Evolutionary conservation across 2,329 filamentous ascomycete genomes (phyloP).

Genomic region (Aspergillus sp.): DNA sequence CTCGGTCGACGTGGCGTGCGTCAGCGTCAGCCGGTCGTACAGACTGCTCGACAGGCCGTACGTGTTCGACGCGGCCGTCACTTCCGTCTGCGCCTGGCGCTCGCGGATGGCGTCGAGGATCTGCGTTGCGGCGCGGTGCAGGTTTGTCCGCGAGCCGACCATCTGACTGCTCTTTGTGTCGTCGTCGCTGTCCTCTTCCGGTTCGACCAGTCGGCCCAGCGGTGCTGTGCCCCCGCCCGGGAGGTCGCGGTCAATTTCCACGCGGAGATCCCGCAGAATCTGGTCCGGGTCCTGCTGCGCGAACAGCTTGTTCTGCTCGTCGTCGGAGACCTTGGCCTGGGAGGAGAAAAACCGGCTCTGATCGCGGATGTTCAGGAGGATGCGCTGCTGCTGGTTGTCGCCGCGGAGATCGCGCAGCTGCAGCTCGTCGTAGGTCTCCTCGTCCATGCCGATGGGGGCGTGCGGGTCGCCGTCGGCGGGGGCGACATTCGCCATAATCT

Average conservation of each 20-base stretch:
- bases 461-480: constrained; percentile 71
- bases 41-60: constrained; percentile 50
- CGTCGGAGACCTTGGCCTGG: constrained; percentile 38
- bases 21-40: constrained; percentile 65
- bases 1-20: constrained; percentile 89
- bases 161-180: constrained; percentile 50
- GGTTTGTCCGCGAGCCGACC: constrained; percentile 63
- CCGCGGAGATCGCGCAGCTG: constrained; percentile 76
- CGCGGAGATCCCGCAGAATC: constrained; percentile 63
- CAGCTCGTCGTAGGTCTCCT: constrained; percentile 71
- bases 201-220: constrained; percentile 60
- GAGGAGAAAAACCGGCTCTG: constrained; percentile 80
- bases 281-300: constrained; percentile 67
- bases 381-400: constrained; percentile 69
- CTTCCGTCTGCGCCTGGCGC: constrained; percentile 48
- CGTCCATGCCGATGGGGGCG: constrained; percentile 64
- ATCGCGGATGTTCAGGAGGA: constrained; percentile 84
- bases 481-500: constrained; percentile 84
- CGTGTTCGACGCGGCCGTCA: constrained; percentile 35
- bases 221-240: constrained; percentile 61
- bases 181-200: constrained; percentile 57
- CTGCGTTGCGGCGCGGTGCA: constrained; percentile 55
- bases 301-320: constrained; percentile 56
- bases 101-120: constrained; percentile 58
- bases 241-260: constrained; percentile 53